Conservation (phyloP, 2,329 filamentous ascomycete species). For the Xylaria arbuscula region DNA sequence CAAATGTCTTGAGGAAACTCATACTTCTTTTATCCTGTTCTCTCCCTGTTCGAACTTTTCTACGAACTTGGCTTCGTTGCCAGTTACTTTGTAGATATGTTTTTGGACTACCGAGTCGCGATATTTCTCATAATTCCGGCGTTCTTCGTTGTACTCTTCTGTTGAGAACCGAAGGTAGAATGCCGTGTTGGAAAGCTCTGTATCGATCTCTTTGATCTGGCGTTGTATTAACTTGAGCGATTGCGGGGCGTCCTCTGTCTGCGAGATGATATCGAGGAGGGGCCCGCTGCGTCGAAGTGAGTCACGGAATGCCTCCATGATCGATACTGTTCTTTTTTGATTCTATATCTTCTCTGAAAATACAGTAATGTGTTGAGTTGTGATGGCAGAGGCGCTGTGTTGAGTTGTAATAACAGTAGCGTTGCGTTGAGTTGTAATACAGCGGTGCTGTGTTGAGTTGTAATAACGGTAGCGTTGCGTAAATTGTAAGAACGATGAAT, state of each 20-base stretch:
- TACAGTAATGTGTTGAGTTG: no score
- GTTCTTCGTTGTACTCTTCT: conserved; percentile 55
- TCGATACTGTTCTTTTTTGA: conserved; percentile 38
- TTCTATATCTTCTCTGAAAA: background rate
- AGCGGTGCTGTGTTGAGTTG: no score
- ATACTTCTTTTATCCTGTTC: conserved; percentile 63
- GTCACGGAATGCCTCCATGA: conserved; percentile 53
- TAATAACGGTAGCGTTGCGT: no score
- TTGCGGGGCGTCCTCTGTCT: conserved; percentile 53
- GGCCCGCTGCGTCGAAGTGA: conserved; percentile 56
- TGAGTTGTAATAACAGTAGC: no score
- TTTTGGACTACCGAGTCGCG: conserved; percentile 64
- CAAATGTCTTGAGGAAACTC: background rate
- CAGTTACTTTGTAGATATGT: conserved; percentile 62
- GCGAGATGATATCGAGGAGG: conserved; percentile 59
- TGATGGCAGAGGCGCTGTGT: no score
- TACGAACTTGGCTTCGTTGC: conserved; percentile 61
- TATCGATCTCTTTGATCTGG: conserved; percentile 59
- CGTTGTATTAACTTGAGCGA: conserved; percentile 54
- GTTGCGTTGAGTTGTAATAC: no score
- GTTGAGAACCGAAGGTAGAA: conserved; percentile 55
- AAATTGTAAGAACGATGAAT: no score
- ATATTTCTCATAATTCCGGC: conserved; percentile 64
- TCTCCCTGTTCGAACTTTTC: conserved; percentile 65
- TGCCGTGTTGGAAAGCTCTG: conserved; percentile 53